A percentile compares a stretch with the other conserved stretches of the same genome.
phyloP scores from a whole-genome alignment of 768 basidiomycete genomes.

The Leccinum variicolor region DNA sequence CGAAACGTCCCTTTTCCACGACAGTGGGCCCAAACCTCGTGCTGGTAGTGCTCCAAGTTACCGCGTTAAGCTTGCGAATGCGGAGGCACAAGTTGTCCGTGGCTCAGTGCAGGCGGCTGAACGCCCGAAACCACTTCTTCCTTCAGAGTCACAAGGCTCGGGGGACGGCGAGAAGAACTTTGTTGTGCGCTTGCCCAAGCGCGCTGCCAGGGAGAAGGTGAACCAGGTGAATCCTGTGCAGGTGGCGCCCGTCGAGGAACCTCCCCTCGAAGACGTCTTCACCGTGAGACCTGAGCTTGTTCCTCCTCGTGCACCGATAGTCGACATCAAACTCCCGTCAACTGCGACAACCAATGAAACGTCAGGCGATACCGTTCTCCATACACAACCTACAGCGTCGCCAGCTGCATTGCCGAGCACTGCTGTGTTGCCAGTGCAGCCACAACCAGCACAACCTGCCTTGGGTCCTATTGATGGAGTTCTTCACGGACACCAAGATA shows the following conservation, averaged over 20 bases:
- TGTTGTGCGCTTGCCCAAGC: conserved; percentile 54
- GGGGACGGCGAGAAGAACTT: conserved; percentile 46
- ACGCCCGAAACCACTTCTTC: conserved; percentile 13
- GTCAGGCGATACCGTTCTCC: conserved; percentile 6
- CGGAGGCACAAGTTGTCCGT: conserved; percentile 41
- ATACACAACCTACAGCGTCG: conserved; percentile 9
- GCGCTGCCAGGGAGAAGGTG: conserved; percentile 35
- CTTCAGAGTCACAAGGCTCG: conserved; percentile 25
- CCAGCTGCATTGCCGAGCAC: conserved; percentile 8
- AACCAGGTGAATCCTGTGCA: conserved; percentile 7
- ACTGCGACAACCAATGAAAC: conserved; percentile 18
- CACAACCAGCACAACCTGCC: conserved; percentile 11
- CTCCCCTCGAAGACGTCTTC: conserved; percentile 53
- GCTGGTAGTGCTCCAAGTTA: conserved; percentile 50
- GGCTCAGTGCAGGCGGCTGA: conserved; percentile 19
- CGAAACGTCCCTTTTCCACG: conserved; percentile 70
- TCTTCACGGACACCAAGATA: conserved; percentile 30
- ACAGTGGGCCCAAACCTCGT: conserved; percentile 56
- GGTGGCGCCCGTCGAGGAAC: conserved; percentile 32
- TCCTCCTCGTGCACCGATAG: conserved; percentile 24
- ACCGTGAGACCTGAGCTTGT: conserved; percentile 52
- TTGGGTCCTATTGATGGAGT: conserved; percentile 12
- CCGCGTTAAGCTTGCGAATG: conserved; percentile 64
- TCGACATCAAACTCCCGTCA: conserved; percentile 26
- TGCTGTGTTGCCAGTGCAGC: conserved; percentile 6